Evolutionary conservation across 495 filamentous ascomycete genomes (phyloP), one percentile per base, ranked within the genome.

Genomic region (Annulohypoxylon nitens): DNA sequence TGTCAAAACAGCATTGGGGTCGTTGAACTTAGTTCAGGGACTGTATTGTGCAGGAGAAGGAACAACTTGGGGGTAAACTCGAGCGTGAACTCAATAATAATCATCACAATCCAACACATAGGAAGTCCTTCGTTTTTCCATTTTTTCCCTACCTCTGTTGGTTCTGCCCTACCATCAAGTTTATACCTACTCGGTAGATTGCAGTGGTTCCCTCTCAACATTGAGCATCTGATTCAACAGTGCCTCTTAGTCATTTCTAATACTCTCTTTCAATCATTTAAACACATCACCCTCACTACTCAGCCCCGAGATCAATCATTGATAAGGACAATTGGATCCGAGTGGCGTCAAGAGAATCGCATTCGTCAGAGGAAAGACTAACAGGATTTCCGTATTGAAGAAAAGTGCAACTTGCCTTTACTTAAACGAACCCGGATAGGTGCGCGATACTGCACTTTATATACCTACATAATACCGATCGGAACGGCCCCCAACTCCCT

Each of bases 401-500:
- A 63, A 47, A 63, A 47, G 20, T 36, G 50, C 51, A 63, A 18
- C 26, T 59, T 63, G 36, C 26, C 36, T 9, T 39, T 60, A 39
- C 55, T 9, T 50, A 50, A 54, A 26, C 50, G 50, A 54, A 51
- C 1, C 12, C 14, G 23, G 41, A 12, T 55, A 20, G 23, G 25
- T 47, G 36, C 47, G 39, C 51, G 53, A 68, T 37, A 20, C 16
- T 26, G 34, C 20, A 64, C n/a, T 47, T 47, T 33, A 47, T 61
- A 47, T 61, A 53, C 66, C 71, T 30, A 30, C 8, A 43, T 43
- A 11, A 3, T 39, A 39, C 36, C 36, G 48, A 69, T 50, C 65
- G n/a, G 63, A 39, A 62, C 66, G 50, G 72, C 72, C 72, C 72
- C 72, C 72, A 75, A 74, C 8, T 55, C 45, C 55, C 60, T 58